phyloP scores from a whole-genome alignment of 2,329 filamentous ascomycete genomes.

The Claviceps sorghi region DNA sequence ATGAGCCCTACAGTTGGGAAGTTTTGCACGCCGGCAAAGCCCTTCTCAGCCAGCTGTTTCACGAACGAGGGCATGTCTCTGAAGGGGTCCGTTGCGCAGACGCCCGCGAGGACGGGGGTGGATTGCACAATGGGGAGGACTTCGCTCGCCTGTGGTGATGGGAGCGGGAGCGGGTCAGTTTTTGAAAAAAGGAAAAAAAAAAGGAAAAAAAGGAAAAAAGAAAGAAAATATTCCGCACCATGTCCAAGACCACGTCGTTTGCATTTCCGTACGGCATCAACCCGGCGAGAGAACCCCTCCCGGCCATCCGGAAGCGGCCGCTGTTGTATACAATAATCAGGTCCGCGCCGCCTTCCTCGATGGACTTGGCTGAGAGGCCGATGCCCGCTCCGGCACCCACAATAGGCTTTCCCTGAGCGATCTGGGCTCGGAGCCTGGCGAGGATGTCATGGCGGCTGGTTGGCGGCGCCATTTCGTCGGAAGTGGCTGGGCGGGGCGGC shows the following conservation, averaged over 20 bases:
- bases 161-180: too few relatives aligned
- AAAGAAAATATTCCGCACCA: constrained; percentile 28
- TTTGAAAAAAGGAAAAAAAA: neutral
- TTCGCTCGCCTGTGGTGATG: constrained; percentile 39
- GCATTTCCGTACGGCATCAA: constrained; percentile 60
- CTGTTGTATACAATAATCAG: constrained; percentile 62
- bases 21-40: constrained; percentile 58
- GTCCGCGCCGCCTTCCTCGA: constrained; percentile 53
- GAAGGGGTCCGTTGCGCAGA: constrained; percentile 59
- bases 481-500: neutral
- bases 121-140: constrained; percentile 49
- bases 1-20: constrained; percentile 61
- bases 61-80: constrained; percentile 47
- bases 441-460: constrained; percentile 43
- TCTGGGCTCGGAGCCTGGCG: constrained; percentile 34
- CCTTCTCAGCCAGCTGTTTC: constrained; percentile 41
- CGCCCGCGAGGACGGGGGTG: constrained; percentile 54
- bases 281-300: constrained; percentile 52
- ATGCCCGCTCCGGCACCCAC: constrained; percentile 58
- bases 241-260: constrained; percentile 54
- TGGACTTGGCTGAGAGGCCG: constrained; percentile 55
- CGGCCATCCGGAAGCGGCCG: constrained; percentile 59
- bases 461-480: constrained; percentile 36
- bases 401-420: constrained; percentile 41
- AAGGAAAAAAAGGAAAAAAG: neutral